phyloP scores from a whole-genome alignment of 257 asterid genomes.

The Rubia yunnanensis region DNA sequence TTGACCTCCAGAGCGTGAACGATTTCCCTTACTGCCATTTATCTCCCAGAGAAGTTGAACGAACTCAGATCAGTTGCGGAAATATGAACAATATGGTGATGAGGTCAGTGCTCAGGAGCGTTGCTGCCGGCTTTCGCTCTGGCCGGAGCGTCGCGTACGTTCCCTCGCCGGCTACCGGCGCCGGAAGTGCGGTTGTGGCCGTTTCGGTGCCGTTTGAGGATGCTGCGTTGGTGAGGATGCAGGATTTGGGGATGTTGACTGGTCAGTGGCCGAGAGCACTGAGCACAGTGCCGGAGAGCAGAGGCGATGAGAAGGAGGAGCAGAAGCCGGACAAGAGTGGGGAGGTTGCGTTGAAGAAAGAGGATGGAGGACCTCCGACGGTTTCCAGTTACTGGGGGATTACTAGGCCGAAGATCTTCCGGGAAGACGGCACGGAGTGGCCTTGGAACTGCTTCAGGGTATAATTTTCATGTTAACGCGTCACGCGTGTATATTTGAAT shows the following conservation, averaged over 20 bases:
- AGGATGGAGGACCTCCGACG: constrained; percentile 22
- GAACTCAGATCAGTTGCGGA: background rate
- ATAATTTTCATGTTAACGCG: background rate
- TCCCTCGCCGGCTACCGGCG: constrained; percentile 15
- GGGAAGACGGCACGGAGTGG: constrained; percentile 86
- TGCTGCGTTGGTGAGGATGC: constrained; percentile 20
- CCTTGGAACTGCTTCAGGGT: constrained; percentile 98
- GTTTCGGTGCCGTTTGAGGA: constrained; percentile 20
- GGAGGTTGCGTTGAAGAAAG: constrained; percentile 18
- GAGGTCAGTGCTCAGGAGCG: constrained; percentile 38
- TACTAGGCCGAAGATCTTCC: constrained; percentile 38
- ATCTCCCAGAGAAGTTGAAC: background rate
- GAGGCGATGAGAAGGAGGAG: constrained; percentile 25
- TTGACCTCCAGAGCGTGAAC: background rate
- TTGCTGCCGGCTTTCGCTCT: constrained; percentile 28
- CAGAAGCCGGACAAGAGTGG: constrained; percentile 21
- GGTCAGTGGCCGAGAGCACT: constrained; percentile 36
- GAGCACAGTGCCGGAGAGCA: constrained; percentile 41
- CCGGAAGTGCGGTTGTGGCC: constrained; percentile 12
- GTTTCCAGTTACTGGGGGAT: constrained; percentile 87
- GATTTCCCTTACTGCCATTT: background rate
- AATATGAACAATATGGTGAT: constrained; percentile 44
- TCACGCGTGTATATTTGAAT: background rate
- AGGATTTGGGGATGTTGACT: constrained; percentile 23
- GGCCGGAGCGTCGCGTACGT: constrained; percentile 20